These are phyloP conservation scores for Aeminium ludgeri DNA, from an alignment of 495 filamentous ascomycete species.

Conservation along the genomic window DNA sequence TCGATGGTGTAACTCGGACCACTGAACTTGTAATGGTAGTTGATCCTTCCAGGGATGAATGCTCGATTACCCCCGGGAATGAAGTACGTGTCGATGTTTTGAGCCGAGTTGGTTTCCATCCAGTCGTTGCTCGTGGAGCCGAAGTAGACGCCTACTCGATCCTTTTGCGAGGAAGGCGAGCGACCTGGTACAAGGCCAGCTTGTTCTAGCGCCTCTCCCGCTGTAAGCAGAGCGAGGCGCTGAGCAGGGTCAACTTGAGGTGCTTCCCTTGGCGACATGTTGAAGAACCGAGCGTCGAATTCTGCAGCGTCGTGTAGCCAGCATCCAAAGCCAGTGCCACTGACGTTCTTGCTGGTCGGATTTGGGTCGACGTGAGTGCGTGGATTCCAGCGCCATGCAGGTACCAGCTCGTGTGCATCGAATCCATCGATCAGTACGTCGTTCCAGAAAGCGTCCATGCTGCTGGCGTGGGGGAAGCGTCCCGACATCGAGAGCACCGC, in stretches of 20 bases:
- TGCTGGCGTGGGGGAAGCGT: slow-evolving; percentile 16
- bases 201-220: slow-evolving; percentile 29
- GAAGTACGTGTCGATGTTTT: slow-evolving; percentile 29
- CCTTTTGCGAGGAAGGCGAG: slow-evolving; percentile 20
- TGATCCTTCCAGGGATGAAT: slow-evolving; percentile 28
- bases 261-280: slow-evolving; percentile 30
- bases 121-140: slow-evolving; percentile 27
- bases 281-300: slow-evolving; percentile 30
- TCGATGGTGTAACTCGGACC: slow-evolving; percentile 13
- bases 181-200: slow-evolving; percentile 22
- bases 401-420: slow-evolving; percentile 11
- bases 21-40: slow-evolving; percentile 29
- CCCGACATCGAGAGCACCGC: slow-evolving; percentile 22
- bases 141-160: slow-evolving; percentile 27
- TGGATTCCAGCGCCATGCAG: slow-evolving; percentile 16
- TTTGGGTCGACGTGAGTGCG: slow-evolving; percentile 18
- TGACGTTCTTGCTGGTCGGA: slow-evolving; percentile 23
- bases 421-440: slow-evolving; percentile 12
- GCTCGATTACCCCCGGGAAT: slow-evolving; percentile 26
- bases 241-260: slow-evolving; percentile 25
- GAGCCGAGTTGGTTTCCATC: slow-evolving; percentile 22
- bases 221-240: slow-evolving; percentile 22
- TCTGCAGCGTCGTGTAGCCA: slow-evolving; percentile 25
- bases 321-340: slow-evolving; percentile 22
- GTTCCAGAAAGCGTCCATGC: slow-evolving; percentile 12